Evolutionary conservation across 2,329 filamentous ascomycete species (phyloP), one percentile per base, ranked within the genome.

Genomic region (Torrubiellomyces zombiae): DNA sequence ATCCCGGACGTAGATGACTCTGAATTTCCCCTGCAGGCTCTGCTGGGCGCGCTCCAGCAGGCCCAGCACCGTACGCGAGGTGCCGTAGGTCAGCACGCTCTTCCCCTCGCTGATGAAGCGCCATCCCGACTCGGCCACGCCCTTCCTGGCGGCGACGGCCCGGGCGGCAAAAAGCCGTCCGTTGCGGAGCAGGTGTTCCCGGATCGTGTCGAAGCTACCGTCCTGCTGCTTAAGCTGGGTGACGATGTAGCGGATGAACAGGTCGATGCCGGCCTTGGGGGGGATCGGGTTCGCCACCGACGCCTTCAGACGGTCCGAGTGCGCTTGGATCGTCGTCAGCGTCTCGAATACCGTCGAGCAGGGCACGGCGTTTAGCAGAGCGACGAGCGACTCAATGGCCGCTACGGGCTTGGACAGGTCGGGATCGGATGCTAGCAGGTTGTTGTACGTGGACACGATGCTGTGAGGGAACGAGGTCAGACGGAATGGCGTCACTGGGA

Each of bases 351-450:
- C 81, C 29, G 89, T 98, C 13, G 75, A 78, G 6, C 82, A 75
- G 33, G 75, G 73, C 22, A 75, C 78, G 35, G 77, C 67, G 43
- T 76, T 75, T 31, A 95, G 77, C 32, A 89, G 75, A 44, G 77
- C 71, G 38, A 95, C 89, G 31, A 98, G 66, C 15, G 83, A 75
- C 55, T 92, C 81, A 45, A 93, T 93, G 30, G 85, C 83, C 12
- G 89, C 89, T 28, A 98, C 80, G 34, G 89, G 85, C 70, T 93
- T 94, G 18, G 86, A 94, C 26, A 95, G 66, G 33, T 92, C 80
- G 8, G 77, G 65, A 48, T 95, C 83, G 25, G 63, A 57, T 32
- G 53, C 48, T 24, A 71, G 61, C 30, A 70, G 58, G 31, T 52
- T 50, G 35, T 58, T 50, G 44, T 71, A 72, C 13, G 60, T 59